phyloP scores from a whole-genome alignment of 2,329 filamentous ascomycete genomes.

The Didymellaceae sp. region DNA sequence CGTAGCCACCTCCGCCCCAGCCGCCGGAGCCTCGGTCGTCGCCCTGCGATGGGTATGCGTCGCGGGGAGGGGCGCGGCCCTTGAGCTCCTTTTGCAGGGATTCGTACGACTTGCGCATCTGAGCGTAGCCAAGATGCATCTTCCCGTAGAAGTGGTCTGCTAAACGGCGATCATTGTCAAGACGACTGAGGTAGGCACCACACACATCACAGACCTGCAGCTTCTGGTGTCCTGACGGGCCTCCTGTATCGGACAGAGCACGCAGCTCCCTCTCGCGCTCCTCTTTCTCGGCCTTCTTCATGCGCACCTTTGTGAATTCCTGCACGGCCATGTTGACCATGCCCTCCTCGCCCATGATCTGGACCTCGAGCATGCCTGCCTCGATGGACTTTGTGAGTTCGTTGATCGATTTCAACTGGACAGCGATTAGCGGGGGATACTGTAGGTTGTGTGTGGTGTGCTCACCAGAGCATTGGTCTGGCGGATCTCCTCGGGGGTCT shows the following conservation, averaged over 20 bases:
- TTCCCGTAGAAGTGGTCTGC: constrained; percentile 99
- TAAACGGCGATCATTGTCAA: constrained; percentile 92
- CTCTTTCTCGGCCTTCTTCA: constrained; percentile 79
- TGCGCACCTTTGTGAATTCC: constrained; percentile 85
- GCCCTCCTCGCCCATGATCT: constrained; percentile 81
- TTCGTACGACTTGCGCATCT: constrained; percentile 95
- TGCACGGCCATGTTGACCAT: constrained; percentile 82
- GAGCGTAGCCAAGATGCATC: constrained; percentile 97
- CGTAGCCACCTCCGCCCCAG: constrained; percentile 28
- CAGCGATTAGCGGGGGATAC: not conserved
- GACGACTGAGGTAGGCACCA: constrained; percentile 86
- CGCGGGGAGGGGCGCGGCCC: constrained; percentile 67
- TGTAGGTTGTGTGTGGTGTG: not conserved
- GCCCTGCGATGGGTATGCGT: constrained; percentile 29
- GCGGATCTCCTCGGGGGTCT: constrained; percentile 95
- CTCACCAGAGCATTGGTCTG: constrained; percentile 85
- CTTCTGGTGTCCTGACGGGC: constrained; percentile 95
- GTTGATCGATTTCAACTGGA: constrained; percentile 77
- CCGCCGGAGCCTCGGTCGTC: constrained; percentile 34
- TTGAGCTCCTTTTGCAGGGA: constrained; percentile 86
- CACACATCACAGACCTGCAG: constrained; percentile 98
- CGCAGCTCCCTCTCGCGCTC: constrained; percentile 89
- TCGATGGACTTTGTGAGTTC: constrained; percentile 81
- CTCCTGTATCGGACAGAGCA: constrained; percentile 86
- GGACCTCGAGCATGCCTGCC: constrained; percentile 82